Conservation (phyloP, 2,329 filamentous ascomycete species). For the Fulvia fulva region DNA sequence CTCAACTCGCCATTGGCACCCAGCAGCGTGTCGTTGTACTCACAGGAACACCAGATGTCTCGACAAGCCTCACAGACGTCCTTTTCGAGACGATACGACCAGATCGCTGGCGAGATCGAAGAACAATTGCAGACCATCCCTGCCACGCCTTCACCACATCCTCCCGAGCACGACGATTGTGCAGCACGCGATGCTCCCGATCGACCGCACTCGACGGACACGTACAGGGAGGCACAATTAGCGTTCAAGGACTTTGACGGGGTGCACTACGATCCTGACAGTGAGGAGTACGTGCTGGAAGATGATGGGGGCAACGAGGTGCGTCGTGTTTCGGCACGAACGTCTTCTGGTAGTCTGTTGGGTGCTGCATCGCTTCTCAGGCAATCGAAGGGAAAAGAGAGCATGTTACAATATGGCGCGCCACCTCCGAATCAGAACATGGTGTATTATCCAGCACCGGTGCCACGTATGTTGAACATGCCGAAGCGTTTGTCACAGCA, state of each 20-base stretch:
- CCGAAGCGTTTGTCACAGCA: constrained; percentile 80
- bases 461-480: constrained; percentile 88
- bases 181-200: constrained; percentile 29
- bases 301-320: constrained; percentile 34
- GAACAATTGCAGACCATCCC: constrained; percentile 27
- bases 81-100: constrained; percentile 29
- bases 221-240: constrained; percentile 60
- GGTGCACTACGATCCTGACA: constrained; percentile 64
- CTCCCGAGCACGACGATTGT: constrained; percentile 16
- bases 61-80: constrained; percentile 24
- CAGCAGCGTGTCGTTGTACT: constrained; percentile 20
- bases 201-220: constrained; percentile 53
- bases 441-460: constrained; percentile 92
- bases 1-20: constrained; percentile 34
- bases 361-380: constrained; percentile 29
- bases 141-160: constrained; percentile 24
- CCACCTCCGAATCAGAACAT: constrained; percentile 70
- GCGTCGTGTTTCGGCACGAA: constrained; percentile 29
- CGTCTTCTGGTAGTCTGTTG: constrained; percentile 27
- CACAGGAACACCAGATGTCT: constrained; percentile 22
- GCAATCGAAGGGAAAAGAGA: constrained; percentile 23
- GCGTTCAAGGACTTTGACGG: constrained; percentile 81
- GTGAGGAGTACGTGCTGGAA: constrained; percentile 32
- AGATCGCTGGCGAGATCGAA: constrained; percentile 30
- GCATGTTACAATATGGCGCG: constrained; percentile 55